Base-by-base conservation (phyloP, 2,329 filamentous ascomycete genomes). In the Tolypocladium ovalisporum region DNA sequence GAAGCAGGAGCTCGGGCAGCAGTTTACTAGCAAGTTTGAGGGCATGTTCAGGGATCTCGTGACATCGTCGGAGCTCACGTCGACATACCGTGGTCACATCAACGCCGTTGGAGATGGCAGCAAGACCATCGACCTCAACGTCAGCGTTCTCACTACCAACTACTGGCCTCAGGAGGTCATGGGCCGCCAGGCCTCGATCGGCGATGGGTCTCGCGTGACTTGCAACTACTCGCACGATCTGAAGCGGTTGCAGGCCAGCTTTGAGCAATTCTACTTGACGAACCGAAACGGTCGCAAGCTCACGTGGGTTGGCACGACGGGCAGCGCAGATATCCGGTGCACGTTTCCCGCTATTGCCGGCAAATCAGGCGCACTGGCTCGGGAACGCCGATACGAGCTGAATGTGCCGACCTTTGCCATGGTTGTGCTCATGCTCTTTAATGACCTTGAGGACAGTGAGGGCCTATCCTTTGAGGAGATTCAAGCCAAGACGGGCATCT, bases 11-110 rank as follows among this genome's bases (percentile, higher is more conserved):
- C 84, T 97, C 55, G 94, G 94, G 42, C 96, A 95, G 70, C 87
- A 91, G 63, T 97, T 97, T 70, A 97, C 94, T 0, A 79, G 84
- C 66, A 96, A 95, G 69, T 84, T 99, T 51, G 94, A 99, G 68
- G 89, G 91, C 62, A 97, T 99, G 91, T 97, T 99, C 77, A 92
- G 91, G 73, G 94, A 99, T 67, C 92, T 97, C 83, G 84, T 87
- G 19, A 85, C 92, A 15, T 97, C 92, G 0, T 85, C 87, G 56
- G 93, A 96, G 62, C 80, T 97, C 32, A 90, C 89, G 0, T 75
- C 84, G 15, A 84, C 82, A 57, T 97, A 95, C 75, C 87, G 86
- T 62, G 80, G 82, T 19, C 83, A 93, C 61, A 84, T 84, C 52
- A 71, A 74, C 35, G 74, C 71, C 35, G 71, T 83, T 13, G 71